Base-by-base conservation (phyloP, 352 stramenopile genomes). In the Pelagophyceae sp. region DNA sequence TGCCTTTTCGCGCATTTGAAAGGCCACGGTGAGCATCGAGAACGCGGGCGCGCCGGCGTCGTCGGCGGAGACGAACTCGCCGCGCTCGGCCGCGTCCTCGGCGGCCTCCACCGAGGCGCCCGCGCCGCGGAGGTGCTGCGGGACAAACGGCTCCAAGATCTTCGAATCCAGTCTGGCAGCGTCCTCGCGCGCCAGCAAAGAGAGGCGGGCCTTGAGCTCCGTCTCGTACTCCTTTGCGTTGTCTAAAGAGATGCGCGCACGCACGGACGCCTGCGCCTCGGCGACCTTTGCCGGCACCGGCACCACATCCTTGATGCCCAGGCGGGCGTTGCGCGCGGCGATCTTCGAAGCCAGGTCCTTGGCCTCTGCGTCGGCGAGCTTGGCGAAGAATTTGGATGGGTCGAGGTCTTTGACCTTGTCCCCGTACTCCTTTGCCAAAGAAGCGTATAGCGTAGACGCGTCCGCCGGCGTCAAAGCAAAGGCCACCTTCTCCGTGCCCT, bases 141-240 rank as follows among this genome's bases (percentile, higher is more conserved):
- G 85, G 0, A 88, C 85, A 72, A 96, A 94, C 65, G 85, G 91
- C 60, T 92, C 82, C 32, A 97, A 82, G 0, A 97, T 79, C 23
- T 80, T 77, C 45, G 11, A 23, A 79, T 93, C 83, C 23, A 93
- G 97, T 0, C 91, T 82, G 63, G 94, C 91, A 0, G 94, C 90
- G 64, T 97, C 90, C 77, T 92, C 91, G 70, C 88, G 80, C 29
- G 94, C 93, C 0, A 98, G 85, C 31, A 83, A 81, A 58, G 95
- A 87, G 35, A 98, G 84, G 33, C 91, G 89, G 51, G 89, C 86
- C 86, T 98, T 98, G 80, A 99, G 87, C 69, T 90, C 89, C 67
- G 95, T 92, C 85, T 99, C 96, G 84, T 98, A 98, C 69, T 96
- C 90, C 84, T 98, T 98, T 25, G 94, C 96, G 83, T 97, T 90